A percentile compares a stretch with the other conserved stretches of the same genome.
Conservation (phyloP, 139 green algal species). For the Helicosporidium sp. region DNA sequence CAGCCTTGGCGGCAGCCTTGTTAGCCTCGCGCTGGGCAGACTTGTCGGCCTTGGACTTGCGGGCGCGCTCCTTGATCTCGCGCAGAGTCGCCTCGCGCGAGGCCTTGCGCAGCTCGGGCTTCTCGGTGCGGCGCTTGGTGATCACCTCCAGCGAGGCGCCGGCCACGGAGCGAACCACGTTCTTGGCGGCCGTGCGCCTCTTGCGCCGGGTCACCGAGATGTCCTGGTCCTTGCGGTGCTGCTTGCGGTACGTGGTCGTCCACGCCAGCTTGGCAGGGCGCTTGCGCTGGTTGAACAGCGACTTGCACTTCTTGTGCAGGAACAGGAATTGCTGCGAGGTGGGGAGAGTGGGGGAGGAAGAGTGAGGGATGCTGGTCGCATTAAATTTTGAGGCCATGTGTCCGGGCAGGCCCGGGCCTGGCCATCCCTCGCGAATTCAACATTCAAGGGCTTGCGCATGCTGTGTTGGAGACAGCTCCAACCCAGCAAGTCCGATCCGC, state of each 20-base stretch:
- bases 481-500: too few species aligned
- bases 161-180: slow-evolving; percentile 54
- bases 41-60: slow-evolving; percentile 77
- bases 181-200: slow-evolving; percentile 42
- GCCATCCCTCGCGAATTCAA: neutral
- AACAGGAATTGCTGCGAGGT: slow-evolving; percentile 74
- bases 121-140: slow-evolving; percentile 72
- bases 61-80: slow-evolving; percentile 89
- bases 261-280: slow-evolving; percentile 91
- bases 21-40: slow-evolving; percentile 7
- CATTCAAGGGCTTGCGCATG: neutral
- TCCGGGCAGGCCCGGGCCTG: neutral
- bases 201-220: slow-evolving; percentile 68
- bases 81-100: slow-evolving; percentile 74
- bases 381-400: neutral
- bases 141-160: slow-evolving; percentile 79
- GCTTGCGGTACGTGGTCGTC: slow-evolving; percentile 82
- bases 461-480: too few species aligned
- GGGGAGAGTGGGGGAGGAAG: neutral
- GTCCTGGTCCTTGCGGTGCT: slow-evolving; percentile 71
- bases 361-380: neutral
- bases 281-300: slow-evolving; percentile 73
- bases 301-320: slow-evolving; percentile 82
- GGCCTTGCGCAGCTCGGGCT: slow-evolving; percentile 72
- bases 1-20: slow-evolving; percentile 22